These are phyloP conservation scores for Fagopyrum esculentum DNA, from an alignment of 148 eudicot species.

Conservation along the genomic window DNA sequence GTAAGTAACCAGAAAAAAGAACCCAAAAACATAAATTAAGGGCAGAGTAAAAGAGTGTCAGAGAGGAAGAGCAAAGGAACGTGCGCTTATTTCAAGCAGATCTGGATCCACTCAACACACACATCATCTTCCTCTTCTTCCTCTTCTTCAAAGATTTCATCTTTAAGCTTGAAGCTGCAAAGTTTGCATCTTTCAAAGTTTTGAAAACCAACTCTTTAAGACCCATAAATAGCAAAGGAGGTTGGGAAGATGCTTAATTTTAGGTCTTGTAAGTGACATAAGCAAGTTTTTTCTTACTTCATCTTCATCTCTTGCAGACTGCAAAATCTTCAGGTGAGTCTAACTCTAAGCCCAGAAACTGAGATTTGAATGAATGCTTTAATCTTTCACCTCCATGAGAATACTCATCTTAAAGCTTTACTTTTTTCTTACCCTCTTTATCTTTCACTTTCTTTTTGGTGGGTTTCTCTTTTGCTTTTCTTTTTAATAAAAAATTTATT, in stretches of 20 bases:
- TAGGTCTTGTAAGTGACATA: background rate
- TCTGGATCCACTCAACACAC: slow-evolving; percentile 25
- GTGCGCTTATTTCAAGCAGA: slow-evolving; percentile 26
- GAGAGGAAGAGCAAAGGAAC: slow-evolving; percentile 15
- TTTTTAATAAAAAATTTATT: too few species aligned
- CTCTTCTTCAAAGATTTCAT: background rate
- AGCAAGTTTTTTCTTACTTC: background rate
- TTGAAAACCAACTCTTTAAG: too few species aligned
- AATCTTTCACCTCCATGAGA: slow-evolving; percentile 25
- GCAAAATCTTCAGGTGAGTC: background rate
- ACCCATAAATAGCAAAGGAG: background rate
- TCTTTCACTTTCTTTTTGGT: slow-evolving; percentile 17
- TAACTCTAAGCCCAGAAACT: slow-evolving; percentile 14
- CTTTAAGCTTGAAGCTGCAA: too few species aligned
- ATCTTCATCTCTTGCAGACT: too few species aligned
- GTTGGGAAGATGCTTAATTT: background rate
- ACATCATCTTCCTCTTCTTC: background rate
- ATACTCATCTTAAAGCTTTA: slow-evolving; percentile 19
- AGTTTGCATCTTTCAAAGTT: too few species aligned
- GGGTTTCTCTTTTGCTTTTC: slow-evolving; percentile 14
- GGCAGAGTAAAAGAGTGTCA: slow-evolving; percentile 12
- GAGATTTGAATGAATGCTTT: background rate
- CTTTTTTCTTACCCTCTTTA: slow-evolving; percentile 9
- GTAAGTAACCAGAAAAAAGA: background rate
- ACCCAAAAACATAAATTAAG: background rate